A percentile compares a stretch with the other conserved stretches of the same genome.
Evolutionary conservation across 306 rosid species (phyloP).

Genomic region (Cicer chorassanicum): DNA sequence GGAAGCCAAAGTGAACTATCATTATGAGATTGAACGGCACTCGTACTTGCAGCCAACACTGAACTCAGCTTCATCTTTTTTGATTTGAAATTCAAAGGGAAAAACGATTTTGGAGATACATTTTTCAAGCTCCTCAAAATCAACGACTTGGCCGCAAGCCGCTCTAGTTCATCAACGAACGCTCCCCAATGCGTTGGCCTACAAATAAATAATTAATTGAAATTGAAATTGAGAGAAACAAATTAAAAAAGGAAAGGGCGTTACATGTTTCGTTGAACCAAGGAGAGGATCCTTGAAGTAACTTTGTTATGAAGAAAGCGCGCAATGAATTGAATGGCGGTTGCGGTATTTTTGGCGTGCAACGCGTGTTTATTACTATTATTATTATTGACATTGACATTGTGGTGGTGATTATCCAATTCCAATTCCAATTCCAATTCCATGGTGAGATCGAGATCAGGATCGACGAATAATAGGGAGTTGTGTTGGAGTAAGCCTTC

Average conservation of each 20-base stretch:
- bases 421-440: constrained; percentile 9
- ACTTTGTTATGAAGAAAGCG: constrained; percentile 64
- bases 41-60: constrained; percentile 68
- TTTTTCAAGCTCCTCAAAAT: constrained; percentile 68
- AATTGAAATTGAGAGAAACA: not conserved
- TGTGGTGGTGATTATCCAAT: constrained; percentile 42
- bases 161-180: constrained; percentile 59
- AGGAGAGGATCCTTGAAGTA: constrained; percentile 71
- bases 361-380: constrained; percentile 31
- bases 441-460: constrained; percentile 55
- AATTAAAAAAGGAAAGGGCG: not conserved
- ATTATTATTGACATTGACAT: constrained; percentile 21
- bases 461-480: constrained; percentile 44
- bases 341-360: constrained; percentile 60
- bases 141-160: constrained; percentile 66
- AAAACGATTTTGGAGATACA: constrained; percentile 63
- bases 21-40: constrained; percentile 66
- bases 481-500: constrained; percentile 72
- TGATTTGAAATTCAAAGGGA: constrained; percentile 57
- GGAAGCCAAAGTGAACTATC: constrained; percentile 88
- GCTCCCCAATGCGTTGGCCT: constrained; percentile 79
- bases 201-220: constrained; percentile 31
- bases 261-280: constrained; percentile 78
- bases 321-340: constrained; percentile 69
- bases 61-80: constrained; percentile 63